Evolutionary conservation across 116 monocot genomes (phyloP), one percentile per base, ranked within the genome.

Genomic region (Posidonia oceanica): DNA sequence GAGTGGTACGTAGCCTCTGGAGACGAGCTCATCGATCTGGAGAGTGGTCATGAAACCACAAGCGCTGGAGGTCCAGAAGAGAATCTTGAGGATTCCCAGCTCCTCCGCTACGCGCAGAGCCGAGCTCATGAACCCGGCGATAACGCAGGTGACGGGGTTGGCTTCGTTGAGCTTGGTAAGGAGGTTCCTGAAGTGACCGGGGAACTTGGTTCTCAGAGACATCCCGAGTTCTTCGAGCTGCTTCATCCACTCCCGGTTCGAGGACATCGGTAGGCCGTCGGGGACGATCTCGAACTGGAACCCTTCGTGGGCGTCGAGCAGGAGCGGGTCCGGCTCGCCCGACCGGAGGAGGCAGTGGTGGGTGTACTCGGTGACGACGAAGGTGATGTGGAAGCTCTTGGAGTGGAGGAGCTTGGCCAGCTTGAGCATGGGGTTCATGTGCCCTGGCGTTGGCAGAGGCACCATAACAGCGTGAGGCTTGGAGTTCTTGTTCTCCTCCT

Each of bases 391-490:
- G 72, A 80, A 72, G 61, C 68, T 72, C 38, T 61, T 51, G 66
- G 37, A 61, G 68, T 76, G 76, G 55, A 80, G 80, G 68, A 80
- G 61, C 68, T 69, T 72, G 41, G 76, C 80, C 8, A 75, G 52
- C 68, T 80, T 71, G 41, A 80, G 59, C 72, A 76, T 76, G 62
- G 80, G 61, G 44, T 66, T 76, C 13, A 80, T 76, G 68, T 80
- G 76, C 3, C 80, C 80, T 0, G 72, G 68, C 11, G 68, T 72
- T 8, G 80, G 80, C 23, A 54, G 22, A 29, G 80, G 72, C 4
- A 76, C 61, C 63, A 72, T 61, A 2, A 80, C 76, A 1, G 75
- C 80, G 39, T 80, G 80, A 4, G 69, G 75, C 70, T 59, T 70
- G 10, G 20, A 18, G 3, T 1, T 13, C 12, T 3, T 38, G 3